Percentiles rank a stretch among this genome's conserved stretches.
phyloP scores from a whole-genome alignment of 2,329 filamentous ascomycete species.

The Aspergillus chevalieri region DNA sequence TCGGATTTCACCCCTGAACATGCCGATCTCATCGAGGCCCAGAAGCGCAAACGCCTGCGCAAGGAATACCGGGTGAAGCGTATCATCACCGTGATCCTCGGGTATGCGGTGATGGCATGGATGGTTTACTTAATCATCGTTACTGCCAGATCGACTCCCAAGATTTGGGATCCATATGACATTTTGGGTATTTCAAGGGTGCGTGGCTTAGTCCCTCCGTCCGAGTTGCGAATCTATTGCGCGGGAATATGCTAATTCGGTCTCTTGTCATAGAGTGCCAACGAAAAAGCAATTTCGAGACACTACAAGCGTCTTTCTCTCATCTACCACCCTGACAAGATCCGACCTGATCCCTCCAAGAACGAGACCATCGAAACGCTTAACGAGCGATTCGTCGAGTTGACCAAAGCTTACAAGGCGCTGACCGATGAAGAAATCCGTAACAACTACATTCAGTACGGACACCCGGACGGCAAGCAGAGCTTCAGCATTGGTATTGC shows the following conservation, averaged over 20 bases:
- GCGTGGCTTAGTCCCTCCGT: conserved; percentile 21
- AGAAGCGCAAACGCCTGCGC: conserved; percentile 81
- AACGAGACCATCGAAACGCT: conserved; percentile 83
- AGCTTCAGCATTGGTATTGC: conserved; percentile 97
- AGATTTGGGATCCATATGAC: conserved; percentile 95
- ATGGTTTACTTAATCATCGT: conserved; percentile 89
- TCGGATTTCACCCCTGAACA: conserved; percentile 75
- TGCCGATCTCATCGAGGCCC: conserved; percentile 72
- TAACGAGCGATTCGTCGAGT: conserved; percentile 85
- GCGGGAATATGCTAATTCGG: not conserved
- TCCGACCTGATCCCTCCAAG: conserved; percentile 71
- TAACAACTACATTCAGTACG: conserved; percentile 94
- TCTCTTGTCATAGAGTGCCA: conserved; percentile 54
- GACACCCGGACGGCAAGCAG: conserved; percentile 96
- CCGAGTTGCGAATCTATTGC: not conserved
- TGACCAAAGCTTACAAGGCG: conserved; percentile 96
- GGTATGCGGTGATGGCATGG: conserved; percentile 77
- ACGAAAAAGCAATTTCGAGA: conserved; percentile 85
- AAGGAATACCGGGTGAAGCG: conserved; percentile 86
- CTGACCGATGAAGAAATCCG: conserved; percentile 95
- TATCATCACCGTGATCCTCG: conserved; percentile 64
- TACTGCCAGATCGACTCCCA: conserved; percentile 63
- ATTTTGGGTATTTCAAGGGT: conserved; percentile 82
- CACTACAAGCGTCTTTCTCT: conserved; percentile 83
- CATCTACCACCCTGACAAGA: conserved; percentile 89